Conservation (phyloP, 306 rosid genomes). For the cucumber (Cucumis sativus) region Cucumber_9930_V3 NC_026657.2:34133501-34134000, state of each 20-base stretch:
- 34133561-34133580: too few species aligned
- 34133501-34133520: too few species aligned
- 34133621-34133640: too few species aligned
- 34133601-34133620: too few species aligned
- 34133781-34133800: neutral
- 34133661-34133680: too few species aligned
- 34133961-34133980: neutral
- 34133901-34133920: neutral
- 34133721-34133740: neutral
- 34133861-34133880: neutral
- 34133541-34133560: too few species aligned
- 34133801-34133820: neutral
- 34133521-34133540: too few species aligned
- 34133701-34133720: neutral
- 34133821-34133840: neutral
- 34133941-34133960: neutral
- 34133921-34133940: neutral
- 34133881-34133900: neutral
- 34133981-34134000: neutral
- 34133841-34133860: neutral
- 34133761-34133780: neutral
- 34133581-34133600: too few species aligned
- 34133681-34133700: neutral
- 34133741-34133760: neutral
- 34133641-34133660: too few species aligned